Conservation (phyloP, 2,329 filamentous ascomycete species). For the Botryotinia narcissicola region DNA sequence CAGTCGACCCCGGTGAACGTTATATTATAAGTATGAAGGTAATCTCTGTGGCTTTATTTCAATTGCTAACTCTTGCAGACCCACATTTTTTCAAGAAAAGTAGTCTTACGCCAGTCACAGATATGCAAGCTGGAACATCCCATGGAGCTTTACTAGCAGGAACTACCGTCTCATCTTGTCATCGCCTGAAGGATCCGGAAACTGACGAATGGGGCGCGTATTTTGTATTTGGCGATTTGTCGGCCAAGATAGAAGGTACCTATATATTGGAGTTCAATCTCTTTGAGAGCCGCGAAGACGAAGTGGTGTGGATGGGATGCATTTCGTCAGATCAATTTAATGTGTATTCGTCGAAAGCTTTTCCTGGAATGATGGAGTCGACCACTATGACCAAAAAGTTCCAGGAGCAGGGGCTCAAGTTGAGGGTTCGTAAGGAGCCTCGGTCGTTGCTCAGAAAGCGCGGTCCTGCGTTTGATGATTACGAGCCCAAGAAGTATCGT, state of each 20-base stretch:
- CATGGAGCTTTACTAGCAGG: conserved; percentile 60
- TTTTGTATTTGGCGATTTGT: conserved; percentile 89
- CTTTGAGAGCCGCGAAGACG: conserved; percentile 60
- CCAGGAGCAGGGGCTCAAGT: conserved; percentile 80
- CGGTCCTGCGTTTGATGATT: conserved; percentile 38
- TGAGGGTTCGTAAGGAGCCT: conserved; percentile 81
- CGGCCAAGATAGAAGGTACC: conserved; percentile 69
- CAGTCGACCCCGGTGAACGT: conserved; percentile 48
- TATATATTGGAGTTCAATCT: conserved; percentile 75
- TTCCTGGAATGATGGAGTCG: conserved; percentile 77
- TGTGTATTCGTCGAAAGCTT: conserved; percentile 64
- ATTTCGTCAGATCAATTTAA: conserved; percentile 66
- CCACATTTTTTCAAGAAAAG: conserved; percentile 47
- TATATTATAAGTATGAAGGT: conserved; percentile 55
- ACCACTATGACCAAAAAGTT: conserved; percentile 79
- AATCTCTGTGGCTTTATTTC: not conserved
- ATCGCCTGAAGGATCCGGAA: conserved; percentile 70
- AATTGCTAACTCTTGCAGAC: conserved; percentile 37
- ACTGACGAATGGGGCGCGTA: conserved; percentile 77
- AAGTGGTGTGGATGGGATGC: conserved; percentile 33
- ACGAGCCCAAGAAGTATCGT: conserved; percentile 35
- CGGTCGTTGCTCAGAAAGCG: conserved; percentile 46
- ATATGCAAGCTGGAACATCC: conserved; percentile 8
- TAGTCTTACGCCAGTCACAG: conserved; percentile 10
- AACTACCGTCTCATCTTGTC: conserved; percentile 75